A percentile compares a stretch with the other conserved stretches of the same genome.
Conservation (phyloP, 345 rosid genomes). For the Eucalyptus fibrosa region DNA sequence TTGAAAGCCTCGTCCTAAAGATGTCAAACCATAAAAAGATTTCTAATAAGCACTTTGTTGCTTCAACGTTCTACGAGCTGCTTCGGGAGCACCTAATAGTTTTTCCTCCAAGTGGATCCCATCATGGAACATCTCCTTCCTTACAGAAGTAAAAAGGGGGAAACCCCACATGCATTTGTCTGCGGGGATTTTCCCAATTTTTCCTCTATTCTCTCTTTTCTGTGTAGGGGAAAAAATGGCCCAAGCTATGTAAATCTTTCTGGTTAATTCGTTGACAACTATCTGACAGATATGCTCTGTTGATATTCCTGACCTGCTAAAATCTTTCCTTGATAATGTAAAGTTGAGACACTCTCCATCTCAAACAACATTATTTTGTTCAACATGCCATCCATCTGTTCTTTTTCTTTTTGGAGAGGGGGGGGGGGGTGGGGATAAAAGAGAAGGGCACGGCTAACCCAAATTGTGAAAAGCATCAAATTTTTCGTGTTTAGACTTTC, state of each 20-base stretch:
- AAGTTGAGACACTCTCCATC: background rate
- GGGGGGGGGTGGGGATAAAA: background rate
- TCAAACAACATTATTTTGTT: background rate
- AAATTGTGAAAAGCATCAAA: background rate
- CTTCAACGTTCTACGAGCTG: background rate
- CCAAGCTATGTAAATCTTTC: background rate
- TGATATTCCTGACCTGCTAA: background rate
- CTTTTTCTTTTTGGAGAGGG: background rate
- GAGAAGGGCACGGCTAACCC: background rate
- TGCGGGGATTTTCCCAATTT: background rate
- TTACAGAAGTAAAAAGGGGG: background rate
- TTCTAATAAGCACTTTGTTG: background rate
- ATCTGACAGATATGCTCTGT: background rate
- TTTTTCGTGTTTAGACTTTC: background rate
- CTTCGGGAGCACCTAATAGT: background rate
- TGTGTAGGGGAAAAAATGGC: too few species aligned
- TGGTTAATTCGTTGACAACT: background rate
- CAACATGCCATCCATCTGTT: background rate
- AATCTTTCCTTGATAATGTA: background rate
- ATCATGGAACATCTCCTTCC: background rate
- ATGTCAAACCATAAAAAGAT: background rate
- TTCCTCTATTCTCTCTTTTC: background rate
- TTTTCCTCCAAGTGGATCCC: background rate
- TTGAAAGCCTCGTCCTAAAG: constrained; percentile 9
- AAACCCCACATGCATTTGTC: background rate